A percentile compares a stretch with the other conserved stretches of the same genome.
Evolutionary conservation across 2,329 filamentous ascomycete species (phyloP).

Genomic region (Coniochaeta pulveracea): DNA sequence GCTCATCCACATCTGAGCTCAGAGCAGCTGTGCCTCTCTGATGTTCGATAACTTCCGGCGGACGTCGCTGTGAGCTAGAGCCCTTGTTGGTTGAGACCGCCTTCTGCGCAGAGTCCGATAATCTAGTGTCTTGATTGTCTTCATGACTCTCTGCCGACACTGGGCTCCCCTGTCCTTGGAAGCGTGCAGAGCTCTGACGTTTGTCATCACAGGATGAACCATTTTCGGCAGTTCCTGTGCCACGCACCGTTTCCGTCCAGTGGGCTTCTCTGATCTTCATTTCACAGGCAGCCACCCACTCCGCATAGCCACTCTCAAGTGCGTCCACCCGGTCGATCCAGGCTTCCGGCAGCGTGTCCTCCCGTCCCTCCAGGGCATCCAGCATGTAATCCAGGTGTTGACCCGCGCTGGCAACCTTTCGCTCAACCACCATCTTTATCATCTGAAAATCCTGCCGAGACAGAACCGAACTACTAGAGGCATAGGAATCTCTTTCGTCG

Average conservation of each 20-base stretch:
- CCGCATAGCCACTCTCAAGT: slow-evolving; percentile 65
- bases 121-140: too few species aligned
- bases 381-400: slow-evolving; percentile 73
- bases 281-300: slow-evolving; percentile 74
- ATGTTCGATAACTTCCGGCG: too few species aligned
- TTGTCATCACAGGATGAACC: too few species aligned
- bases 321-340: slow-evolving; percentile 85
- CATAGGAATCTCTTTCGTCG: not conserved
- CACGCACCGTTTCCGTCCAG: slow-evolving; percentile 18
- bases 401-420: slow-evolving; percentile 59
- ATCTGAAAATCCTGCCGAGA: slow-evolving; percentile 37
- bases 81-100: too few species aligned
- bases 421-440: slow-evolving; percentile 54
- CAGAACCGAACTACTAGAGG: slow-evolving; percentile 14
- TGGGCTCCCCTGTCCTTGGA: too few species aligned
- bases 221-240: not conserved
- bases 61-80: too few species aligned
- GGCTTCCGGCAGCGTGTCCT: slow-evolving; percentile 71
- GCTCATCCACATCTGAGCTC: too few species aligned
- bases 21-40: too few species aligned
- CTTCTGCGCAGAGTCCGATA: too few species aligned
- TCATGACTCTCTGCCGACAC: too few species aligned
- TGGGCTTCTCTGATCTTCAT: slow-evolving; percentile 60
- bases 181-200: too few species aligned
- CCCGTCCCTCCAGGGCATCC: slow-evolving; percentile 71